Conservation (phyloP, 163 green algal species). For the Chlorella variabilis region DNA sequence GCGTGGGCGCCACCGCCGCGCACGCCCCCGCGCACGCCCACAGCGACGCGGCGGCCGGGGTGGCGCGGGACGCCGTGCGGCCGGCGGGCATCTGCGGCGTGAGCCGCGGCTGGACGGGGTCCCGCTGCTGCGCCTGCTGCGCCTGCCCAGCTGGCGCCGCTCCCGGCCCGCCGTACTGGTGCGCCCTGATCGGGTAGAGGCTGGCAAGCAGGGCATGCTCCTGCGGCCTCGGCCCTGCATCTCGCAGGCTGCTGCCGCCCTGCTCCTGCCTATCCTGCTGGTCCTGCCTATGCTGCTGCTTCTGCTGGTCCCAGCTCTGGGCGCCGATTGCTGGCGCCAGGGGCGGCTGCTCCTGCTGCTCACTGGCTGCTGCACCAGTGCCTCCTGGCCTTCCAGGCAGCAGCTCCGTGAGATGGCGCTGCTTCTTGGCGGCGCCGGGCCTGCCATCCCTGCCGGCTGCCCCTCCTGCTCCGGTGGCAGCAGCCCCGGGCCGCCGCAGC, state of each 20-base stretch:
- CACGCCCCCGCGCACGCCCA: conserved; percentile 15
- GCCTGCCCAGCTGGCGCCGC: not conserved
- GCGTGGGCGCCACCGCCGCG: not conserved
- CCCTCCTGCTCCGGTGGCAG: not conserved
- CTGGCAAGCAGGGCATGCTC: conserved; percentile 21
- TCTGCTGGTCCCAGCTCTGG: not conserved
- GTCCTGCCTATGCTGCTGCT: not conserved
- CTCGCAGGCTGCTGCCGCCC: not conserved
- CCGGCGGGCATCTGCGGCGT: conserved; percentile 19
- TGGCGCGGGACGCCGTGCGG: not conserved
- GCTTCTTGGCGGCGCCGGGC: conserved; percentile 1
- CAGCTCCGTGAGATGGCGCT: conserved; percentile 9
- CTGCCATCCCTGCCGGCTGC: not conserved
- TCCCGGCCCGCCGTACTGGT: not conserved
- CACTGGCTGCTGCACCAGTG: not conserved
- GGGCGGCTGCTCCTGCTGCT: not conserved
- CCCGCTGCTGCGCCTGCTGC: not conserved
- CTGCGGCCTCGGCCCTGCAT: not conserved
- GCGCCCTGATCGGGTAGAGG: conserved; percentile 12
- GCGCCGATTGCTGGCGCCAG: not conserved
- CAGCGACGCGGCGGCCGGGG: conserved; percentile 7
- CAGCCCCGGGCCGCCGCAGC: not conserved
- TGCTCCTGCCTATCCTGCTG: not conserved
- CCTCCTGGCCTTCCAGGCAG: no score
- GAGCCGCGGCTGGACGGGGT: not conserved